phyloP scores from a whole-genome alignment of 768 basidiomycete species.

The Tubosaeta sp. region DNA sequence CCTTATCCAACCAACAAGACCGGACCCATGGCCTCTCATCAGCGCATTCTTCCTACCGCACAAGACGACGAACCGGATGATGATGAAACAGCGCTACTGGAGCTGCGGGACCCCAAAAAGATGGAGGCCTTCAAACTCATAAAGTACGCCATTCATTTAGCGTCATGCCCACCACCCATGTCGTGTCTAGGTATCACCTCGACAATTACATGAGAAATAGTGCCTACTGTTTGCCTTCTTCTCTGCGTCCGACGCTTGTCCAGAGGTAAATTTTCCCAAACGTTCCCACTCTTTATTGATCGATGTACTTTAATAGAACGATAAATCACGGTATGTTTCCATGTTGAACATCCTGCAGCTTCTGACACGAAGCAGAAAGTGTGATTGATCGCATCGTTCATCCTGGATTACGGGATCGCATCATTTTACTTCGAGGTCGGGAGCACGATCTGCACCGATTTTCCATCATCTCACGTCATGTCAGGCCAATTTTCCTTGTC shows the following conservation, averaged over 20 bases:
- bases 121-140: conserved; percentile 81
- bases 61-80: conserved; percentile 46
- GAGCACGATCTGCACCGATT: conserved; percentile 14
- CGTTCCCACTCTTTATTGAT: conserved; percentile 1
- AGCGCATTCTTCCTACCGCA: conserved; percentile 22
- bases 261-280: conserved; percentile 53
- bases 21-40: conserved; percentile 18
- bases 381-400: conserved; percentile 88
- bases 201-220: conserved; percentile 86
- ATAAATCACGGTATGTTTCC: conserved; percentile 70
- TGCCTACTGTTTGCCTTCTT: conserved; percentile 83
- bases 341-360: not conserved
- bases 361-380: conserved; percentile 53
- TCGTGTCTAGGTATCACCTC: conserved; percentile 68
- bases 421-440: conserved; percentile 81
- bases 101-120: conserved; percentile 57
- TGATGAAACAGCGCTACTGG: conserved; percentile 40
- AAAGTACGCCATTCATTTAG: conserved; percentile 42
- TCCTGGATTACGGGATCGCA: conserved; percentile 84
- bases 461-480: conserved; percentile 5
- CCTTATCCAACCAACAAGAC: conserved; percentile 41
- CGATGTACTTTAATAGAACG: conserved; percentile 43
- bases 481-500: conserved; percentile 75
- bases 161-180: not conserved
- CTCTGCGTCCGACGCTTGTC: conserved; percentile 81